phyloP scores from a whole-genome alignment of 768 basidiomycete genomes.

The Hypholoma fasciculare region DNA sequence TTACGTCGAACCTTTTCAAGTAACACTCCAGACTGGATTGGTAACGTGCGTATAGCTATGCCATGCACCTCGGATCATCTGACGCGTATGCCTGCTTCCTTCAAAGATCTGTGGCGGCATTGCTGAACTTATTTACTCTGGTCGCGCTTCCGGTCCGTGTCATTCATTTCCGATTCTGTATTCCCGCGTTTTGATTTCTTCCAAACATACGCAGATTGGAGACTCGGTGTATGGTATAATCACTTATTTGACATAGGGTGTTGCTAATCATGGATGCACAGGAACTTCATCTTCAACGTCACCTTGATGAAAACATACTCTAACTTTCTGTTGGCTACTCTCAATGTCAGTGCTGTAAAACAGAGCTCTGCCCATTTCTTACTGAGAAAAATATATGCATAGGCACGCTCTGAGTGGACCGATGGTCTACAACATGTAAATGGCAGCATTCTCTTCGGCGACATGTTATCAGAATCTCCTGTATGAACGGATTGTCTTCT shows the following conservation, averaged over 20 bases:
- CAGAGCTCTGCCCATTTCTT: background rate
- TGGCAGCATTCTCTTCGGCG: constrained; percentile 1
- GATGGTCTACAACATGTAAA: constrained; percentile 1
- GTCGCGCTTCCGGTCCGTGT: constrained; percentile 14
- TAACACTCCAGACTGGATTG: constrained; percentile 20
- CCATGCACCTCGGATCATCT: background rate
- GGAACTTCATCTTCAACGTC: constrained; percentile 21
- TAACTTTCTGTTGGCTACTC: constrained; percentile 17
- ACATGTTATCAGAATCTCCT: background rate
- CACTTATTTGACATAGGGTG: background rate
- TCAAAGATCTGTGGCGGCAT: constrained; percentile 15
- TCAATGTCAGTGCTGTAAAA: constrained; percentile 11
- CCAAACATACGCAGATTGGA: constrained; percentile 4
- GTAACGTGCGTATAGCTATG: constrained; percentile 11
- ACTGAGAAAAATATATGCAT: background rate
- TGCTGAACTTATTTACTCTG: constrained; percentile 15
- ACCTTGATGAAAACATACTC: constrained; percentile 19
- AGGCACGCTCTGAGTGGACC: constrained; percentile 5
- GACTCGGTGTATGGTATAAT: constrained; percentile 10
- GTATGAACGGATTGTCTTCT: background rate
- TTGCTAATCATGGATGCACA: background rate
- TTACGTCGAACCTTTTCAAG: background rate
- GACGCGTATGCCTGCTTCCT: background rate
- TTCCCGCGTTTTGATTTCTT: background rate
- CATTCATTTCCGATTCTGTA: background rate